Conservation (phyloP, 2,329 filamentous ascomycete genomes). For the Fusarium sp. region DNA sequence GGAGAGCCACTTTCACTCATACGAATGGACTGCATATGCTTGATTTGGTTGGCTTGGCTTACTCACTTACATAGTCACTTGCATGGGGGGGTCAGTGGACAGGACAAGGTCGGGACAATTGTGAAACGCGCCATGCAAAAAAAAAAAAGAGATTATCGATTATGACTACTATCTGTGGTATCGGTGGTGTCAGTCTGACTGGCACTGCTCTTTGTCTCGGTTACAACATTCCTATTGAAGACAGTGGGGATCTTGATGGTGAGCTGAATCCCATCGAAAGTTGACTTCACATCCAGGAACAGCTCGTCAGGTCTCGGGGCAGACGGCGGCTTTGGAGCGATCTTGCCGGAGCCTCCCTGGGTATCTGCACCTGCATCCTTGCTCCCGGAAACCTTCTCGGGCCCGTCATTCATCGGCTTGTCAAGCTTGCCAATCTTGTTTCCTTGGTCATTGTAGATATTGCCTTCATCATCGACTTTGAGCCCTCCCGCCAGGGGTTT, state of each 20-base stretch:
- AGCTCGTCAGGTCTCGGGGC: slow-evolving; percentile 62
- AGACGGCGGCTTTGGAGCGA: slow-evolving; percentile 51
- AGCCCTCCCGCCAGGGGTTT: slow-evolving; percentile 66
- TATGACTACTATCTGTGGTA: slow-evolving; percentile 11
- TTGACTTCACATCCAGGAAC: slow-evolving; percentile 69
- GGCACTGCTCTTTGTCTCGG: slow-evolving; percentile 27
- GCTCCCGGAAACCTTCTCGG: slow-evolving; percentile 21
- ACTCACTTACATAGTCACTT: slow-evolving; percentile 20
- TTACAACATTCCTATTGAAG: slow-evolving; percentile 56
- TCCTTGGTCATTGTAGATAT: slow-evolving; percentile 69
- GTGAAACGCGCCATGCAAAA: slow-evolving; percentile 37
- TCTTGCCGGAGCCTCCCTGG: slow-evolving; percentile 5
- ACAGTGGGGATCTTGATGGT: slow-evolving; percentile 70
- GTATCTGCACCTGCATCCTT: slow-evolving; percentile 8
- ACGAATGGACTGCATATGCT: slow-evolving; percentile 29
- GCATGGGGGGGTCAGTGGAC: slow-evolving; percentile 25
- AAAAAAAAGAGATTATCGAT: slow-evolving; percentile 29
- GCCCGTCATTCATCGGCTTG: slow-evolving; percentile 51
- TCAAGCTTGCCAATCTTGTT: slow-evolving; percentile 73
- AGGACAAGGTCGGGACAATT: slow-evolving; percentile 21
- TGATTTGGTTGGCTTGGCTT: slow-evolving; percentile 26
- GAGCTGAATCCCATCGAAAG: slow-evolving; percentile 69
- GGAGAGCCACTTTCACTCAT: slow-evolving; percentile 24
- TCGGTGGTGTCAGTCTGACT: slow-evolving; percentile 21
- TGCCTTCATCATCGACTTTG: slow-evolving; percentile 69